Conservation (phyloP, 305 asterid genomes). For the Solanum hybrid region DNA sequence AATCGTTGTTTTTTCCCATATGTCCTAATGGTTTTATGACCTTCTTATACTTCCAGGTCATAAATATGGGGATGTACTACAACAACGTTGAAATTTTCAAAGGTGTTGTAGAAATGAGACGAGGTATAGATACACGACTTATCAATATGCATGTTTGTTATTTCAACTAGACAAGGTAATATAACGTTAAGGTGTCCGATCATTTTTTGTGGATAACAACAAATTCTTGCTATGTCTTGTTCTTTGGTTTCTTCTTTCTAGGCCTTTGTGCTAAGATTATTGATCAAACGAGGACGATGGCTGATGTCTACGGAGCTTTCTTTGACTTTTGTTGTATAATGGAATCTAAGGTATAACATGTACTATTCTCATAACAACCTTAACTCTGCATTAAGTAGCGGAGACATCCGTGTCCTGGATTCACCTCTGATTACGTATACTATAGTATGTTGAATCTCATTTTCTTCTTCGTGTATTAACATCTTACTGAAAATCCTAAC, state of each 20-base stretch:
- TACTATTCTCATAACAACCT: not conserved
- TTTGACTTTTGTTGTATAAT: conserved; percentile 65
- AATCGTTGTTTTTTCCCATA: not conserved
- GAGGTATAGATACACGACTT: conserved; percentile 38
- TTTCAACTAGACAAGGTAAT: not conserved
- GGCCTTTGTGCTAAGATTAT: conserved; percentile 77
- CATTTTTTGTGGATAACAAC: not conserved
- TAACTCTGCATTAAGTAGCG: not conserved
- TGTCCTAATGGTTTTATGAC: not conserved
- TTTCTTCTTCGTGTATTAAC: not conserved
- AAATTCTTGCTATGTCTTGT: not conserved
- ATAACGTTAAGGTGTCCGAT: not conserved
- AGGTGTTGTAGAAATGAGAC: conserved; percentile 85
- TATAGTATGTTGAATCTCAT: not conserved
- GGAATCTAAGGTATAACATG: conserved; percentile 48
- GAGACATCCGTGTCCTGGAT: not conserved
- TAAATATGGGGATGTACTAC: conserved; percentile 91
- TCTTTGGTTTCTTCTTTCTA: conserved; percentile 12
- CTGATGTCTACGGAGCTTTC: conserved; percentile 77
- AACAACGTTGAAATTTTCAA: conserved; percentile 80
- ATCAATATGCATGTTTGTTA: not conserved
- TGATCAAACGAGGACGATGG: conserved; percentile 52
- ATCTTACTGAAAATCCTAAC: not conserved
- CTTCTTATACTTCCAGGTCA: conserved; percentile 36
- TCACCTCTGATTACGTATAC: not conserved